Evolutionary conservation across 805 yeast genomes (phyloP).

Genomic region (Nakazawaea pomicola): DNA sequence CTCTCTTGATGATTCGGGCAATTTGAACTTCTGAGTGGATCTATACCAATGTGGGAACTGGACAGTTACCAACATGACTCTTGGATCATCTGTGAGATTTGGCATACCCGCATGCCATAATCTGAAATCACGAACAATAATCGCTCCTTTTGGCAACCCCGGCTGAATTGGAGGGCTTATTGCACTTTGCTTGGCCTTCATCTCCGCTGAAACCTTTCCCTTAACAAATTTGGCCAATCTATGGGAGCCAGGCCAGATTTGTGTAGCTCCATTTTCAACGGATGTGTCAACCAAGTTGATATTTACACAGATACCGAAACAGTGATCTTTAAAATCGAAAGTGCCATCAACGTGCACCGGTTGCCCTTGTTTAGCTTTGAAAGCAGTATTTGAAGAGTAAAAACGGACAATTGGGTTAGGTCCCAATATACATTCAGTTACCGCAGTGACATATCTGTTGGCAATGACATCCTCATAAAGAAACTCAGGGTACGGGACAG

Average conservation of each 20-base stretch:
- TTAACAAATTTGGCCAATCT: conserved; percentile 1
- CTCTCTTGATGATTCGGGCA: conserved; percentile 2
- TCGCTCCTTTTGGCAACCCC: conserved; percentile 9
- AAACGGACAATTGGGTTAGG: conserved; percentile 7
- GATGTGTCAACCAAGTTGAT: conserved; percentile 4
- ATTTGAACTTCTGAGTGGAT: background rate
- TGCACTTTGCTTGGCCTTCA: background rate
- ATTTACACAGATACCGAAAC: conserved; percentile 9
- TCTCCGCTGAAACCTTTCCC: background rate
- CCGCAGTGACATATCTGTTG: conserved; percentile 3
- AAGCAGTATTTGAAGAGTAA: conserved; percentile 9
- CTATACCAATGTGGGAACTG: conserved; percentile 11
- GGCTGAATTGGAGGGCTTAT: background rate
- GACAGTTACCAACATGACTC: conserved; percentile 10
- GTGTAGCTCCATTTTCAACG: conserved; percentile 8
- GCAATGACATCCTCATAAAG: conserved; percentile 10
- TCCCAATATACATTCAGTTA: conserved; percentile 9
- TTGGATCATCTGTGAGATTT: conserved; percentile 2
- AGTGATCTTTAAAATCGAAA: conserved; percentile 7
- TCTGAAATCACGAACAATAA: conserved; percentile 9
- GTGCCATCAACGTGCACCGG: conserved; percentile 7
- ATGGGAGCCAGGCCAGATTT: conserved; percentile 10
- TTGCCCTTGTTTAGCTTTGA: conserved; percentile 3
- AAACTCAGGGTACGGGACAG: conserved; percentile 5
- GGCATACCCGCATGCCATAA: conserved; percentile 11